Evolutionary conservation across 75 land plant species (phyloP).

Genomic region (Selaginella tamariscina): DNA sequence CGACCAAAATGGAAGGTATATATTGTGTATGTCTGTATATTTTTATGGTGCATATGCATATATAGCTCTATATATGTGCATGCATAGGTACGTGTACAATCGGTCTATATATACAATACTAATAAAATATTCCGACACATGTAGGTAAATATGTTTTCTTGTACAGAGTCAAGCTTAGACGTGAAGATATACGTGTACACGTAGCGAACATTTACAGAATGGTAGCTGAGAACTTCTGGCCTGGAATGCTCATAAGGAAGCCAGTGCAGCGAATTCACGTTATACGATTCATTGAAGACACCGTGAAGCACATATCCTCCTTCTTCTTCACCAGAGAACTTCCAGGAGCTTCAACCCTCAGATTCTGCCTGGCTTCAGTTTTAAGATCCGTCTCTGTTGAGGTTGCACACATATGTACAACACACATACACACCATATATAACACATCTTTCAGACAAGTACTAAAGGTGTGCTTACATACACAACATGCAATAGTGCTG

Average conservation of each 20-base stretch:
- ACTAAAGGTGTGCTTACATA: no score
- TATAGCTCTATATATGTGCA: neutral
- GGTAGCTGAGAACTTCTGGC: conserved; percentile 96
- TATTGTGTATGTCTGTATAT: neutral
- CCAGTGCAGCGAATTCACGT: conserved; percentile 62
- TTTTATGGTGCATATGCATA: neutral
- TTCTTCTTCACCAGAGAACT: conserved; percentile 46
- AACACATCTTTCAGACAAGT: no score
- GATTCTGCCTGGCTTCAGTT: conserved; percentile 83
- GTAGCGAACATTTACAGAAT: conserved; percentile 85
- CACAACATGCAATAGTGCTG: no score
- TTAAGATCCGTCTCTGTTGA: conserved; percentile 76
- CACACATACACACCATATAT: no score
- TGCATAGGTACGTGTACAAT: no score
- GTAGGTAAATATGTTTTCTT: conserved; percentile 2
- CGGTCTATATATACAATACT: no score
- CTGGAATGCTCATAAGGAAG: conserved; percentile 68
- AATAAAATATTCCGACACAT: no score
- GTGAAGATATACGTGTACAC: conserved; percentile 87
- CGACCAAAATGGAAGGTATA: conserved; percentile 97
- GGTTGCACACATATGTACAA: no score
- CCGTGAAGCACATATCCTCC: conserved; percentile 40
- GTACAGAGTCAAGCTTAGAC: conserved; percentile 75
- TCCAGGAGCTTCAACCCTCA: conserved; percentile 76
- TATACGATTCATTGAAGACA: conserved; percentile 80